These are phyloP conservation scores for Ilyonectria destructans DNA, from an alignment of 2,329 filamentous ascomycete genomes.

Conservation along the genomic window DNA sequence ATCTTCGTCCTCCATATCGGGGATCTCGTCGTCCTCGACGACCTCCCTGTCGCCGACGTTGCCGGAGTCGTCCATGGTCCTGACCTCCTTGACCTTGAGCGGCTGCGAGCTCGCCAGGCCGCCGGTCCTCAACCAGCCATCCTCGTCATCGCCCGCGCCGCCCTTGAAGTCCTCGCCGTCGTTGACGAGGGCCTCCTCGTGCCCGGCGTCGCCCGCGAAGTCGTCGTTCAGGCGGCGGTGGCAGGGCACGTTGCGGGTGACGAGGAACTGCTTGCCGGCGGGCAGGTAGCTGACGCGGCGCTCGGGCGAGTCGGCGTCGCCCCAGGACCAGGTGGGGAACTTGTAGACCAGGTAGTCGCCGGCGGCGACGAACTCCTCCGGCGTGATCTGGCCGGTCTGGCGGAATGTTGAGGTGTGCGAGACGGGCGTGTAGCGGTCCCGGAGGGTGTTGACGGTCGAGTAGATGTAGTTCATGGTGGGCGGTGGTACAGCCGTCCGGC, in stretches of 20 bases:
- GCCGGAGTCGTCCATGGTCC: constrained; percentile 90
- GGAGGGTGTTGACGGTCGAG: constrained; percentile 91
- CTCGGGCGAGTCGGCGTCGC: constrained; percentile 85
- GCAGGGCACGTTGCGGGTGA: constrained; percentile 95
- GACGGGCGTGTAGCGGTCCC: constrained; percentile 92
- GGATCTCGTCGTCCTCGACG: constrained; percentile 86
- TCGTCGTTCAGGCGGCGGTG: constrained; percentile 92
- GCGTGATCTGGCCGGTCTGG: constrained; percentile 93
- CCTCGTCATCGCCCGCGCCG: constrained; percentile 76
- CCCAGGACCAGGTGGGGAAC: constrained; percentile 99
- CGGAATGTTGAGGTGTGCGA: constrained; percentile 94
- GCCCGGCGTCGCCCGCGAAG: constrained; percentile 90
- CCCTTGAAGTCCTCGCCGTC: constrained; percentile 79
- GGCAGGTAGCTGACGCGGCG: constrained; percentile 89
- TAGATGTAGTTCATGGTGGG: constrained; percentile 88
- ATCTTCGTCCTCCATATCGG: constrained; percentile 98
- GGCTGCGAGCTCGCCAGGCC: constrained; percentile 83
- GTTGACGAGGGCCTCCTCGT: constrained; percentile 88
- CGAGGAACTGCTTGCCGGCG: constrained; percentile 92
- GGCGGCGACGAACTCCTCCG: constrained; percentile 95
- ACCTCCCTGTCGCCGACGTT: constrained; percentile 84
- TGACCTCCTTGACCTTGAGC: constrained; percentile 83
- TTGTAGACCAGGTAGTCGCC: constrained; percentile 99
- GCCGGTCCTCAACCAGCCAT: constrained; percentile 93
- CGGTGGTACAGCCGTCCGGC: not conserved